Evolutionary conservation across 495 filamentous ascomycete species (phyloP), one percentile per base, ranked within the genome.

Genomic region (Bacidia rubella): DNA sequence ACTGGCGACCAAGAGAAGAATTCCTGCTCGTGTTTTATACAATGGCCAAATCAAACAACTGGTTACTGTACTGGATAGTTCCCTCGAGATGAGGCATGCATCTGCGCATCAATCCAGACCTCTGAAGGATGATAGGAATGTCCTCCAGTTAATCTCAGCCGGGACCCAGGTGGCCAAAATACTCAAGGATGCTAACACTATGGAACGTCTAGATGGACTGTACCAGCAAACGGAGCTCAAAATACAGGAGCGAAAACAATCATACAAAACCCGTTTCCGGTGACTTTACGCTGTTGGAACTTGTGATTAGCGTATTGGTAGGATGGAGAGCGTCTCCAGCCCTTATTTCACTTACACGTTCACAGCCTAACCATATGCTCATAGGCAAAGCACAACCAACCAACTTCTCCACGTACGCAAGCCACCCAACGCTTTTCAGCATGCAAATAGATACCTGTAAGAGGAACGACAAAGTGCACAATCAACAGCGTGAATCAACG

Each of bases 1-100:
- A 35, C 73, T 93, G 54, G 86, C 87, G 29, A 90, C 86, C 29
- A 89, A 90, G 68, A 74, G 87, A 24, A 78, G 86, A 42, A 90
- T 93, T 57, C 87, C 87, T 17, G 81, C 86, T 19, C 72, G 85
- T 48, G 82, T 89, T 11, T 70, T 93, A 32, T 89, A 93, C 68
- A 86, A 90, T 65, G 82, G 85, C 55, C 86, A 90, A 66, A 93
- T 93, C 69, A 90, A 89, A 65, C 84, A 90, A 65, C 75, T 90
- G 62, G 82, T 87, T 53, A 89, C 85, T 40, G 77, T 89, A 24
- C 66, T 90, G 64, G 84, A 88, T 60, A 88, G 88, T 60, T 87
- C 84, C 52, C 68, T 88, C 66, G 85, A 89, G 69, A 86, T 88
- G 83, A 77, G 86, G 53, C 86, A 90, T 62, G 80, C 81, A 58